Evolutionary conservation across 768 basidiomycete species (phyloP), one percentile per base, ranked within the genome.

Genomic region (Crucibulum laeve): DNA sequence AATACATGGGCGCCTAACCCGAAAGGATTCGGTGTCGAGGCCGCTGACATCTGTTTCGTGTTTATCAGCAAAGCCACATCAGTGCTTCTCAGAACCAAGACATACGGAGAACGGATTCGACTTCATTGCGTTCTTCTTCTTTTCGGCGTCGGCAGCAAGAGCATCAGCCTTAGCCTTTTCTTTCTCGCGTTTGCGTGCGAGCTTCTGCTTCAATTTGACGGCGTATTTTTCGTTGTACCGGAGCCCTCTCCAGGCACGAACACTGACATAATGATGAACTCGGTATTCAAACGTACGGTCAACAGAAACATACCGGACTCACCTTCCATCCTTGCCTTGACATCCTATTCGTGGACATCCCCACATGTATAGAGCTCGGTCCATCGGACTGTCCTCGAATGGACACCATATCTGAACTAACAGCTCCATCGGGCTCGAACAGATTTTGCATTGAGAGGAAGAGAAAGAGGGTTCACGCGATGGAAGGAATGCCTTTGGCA

Each of bases 361-460:
- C 84, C 89, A 94, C 17, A 91, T 72, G 53, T 92, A 93, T 37
- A 93, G 65, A 3, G 82, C 86, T 41, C 92, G 77, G 56, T 95
- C 91, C 75, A 84, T 82, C 4, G 84, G 77, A 53, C 88, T 93
- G 26, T 83, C 71, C 56, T 92, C 86, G 52, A 93, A 80, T 0
- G 92, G 92, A 60, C 88, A 92, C 87, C 89, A 93, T 54, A 95
- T 74, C 56, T 94, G 91, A 8, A 88, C 73, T 26, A 93, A 74
- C 17, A 95, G 74, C 50, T 89, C 82, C 88, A 86, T 91, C 0
- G 84, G 78, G 15, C 69, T 62, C 7, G 72, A 69, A 65, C 91
- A 95, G 40, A 73, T 64, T 58, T 76, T 79, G 76, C 91, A 94
- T 40, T 71, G 66, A 4, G 82, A 84, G 19, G 80, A 81, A 44